These are phyloP conservation scores for Cymbidium sinense DNA, from an alignment of 106 monocot species.

Conservation along the genomic window DNA sequence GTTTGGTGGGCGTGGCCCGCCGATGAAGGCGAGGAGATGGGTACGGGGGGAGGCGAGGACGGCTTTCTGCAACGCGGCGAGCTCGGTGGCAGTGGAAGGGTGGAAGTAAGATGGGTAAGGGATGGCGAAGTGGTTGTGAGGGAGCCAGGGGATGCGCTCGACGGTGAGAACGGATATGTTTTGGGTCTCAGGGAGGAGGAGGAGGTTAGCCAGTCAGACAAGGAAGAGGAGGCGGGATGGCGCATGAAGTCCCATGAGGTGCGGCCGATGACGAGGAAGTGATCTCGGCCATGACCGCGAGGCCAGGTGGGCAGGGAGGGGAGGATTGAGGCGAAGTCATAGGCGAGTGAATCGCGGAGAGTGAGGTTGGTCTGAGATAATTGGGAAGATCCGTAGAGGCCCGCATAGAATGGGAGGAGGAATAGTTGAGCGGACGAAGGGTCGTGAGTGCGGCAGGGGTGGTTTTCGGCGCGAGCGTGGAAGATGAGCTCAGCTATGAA, in stretches of 20 bases:
- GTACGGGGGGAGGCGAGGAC: conserved; percentile 12
- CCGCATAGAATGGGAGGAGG: conserved; percentile 58
- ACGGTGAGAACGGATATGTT: conserved; percentile 58
- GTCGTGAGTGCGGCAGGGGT: conserved; percentile 44
- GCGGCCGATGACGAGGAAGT: conserved; percentile 52
- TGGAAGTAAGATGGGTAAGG: conserved; percentile 67
- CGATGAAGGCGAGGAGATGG: conserved; percentile 52
- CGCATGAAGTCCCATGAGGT: conserved; percentile 70
- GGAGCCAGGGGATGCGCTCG: conserved; percentile 44
- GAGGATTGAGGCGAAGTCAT: conserved; percentile 22
- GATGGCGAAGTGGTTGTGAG: conserved; percentile 42
- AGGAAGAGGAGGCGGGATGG: not conserved
- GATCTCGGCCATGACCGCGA: conserved; percentile 31
- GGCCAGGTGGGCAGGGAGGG: conserved; percentile 7
- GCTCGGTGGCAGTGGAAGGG: conserved; percentile 19
- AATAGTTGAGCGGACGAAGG: conserved; percentile 25
- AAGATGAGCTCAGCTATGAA: conserved; percentile 63
- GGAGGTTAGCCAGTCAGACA: conserved; percentile 27
- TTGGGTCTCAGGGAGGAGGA: conserved; percentile 19
- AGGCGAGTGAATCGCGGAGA: conserved; percentile 31
- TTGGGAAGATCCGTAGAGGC: conserved; percentile 37
- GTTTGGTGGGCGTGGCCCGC: conserved; percentile 25
- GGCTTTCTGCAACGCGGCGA: conserved; percentile 22
- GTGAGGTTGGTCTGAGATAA: conserved; percentile 21
- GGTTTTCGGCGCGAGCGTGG: conserved; percentile 42